Evolutionary conservation across 192 early-diverging fungal genomes (phyloP).

Genomic region (Obelidium mucronatum): DNA sequence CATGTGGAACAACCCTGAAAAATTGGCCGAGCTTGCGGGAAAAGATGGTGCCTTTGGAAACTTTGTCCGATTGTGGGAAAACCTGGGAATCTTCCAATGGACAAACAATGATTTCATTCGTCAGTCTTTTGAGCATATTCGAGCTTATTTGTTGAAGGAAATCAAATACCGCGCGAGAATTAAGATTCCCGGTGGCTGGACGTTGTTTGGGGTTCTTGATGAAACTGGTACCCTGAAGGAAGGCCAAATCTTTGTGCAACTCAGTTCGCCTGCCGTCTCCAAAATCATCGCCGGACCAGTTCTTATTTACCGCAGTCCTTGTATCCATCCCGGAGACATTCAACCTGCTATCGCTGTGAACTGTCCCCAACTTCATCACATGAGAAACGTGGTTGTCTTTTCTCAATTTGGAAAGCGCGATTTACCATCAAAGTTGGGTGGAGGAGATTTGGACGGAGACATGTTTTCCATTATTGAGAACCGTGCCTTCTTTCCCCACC

Average conservation of each 20-base stretch:
- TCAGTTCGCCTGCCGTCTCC: constrained; percentile 33
- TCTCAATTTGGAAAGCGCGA: constrained; percentile 69
- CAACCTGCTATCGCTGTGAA: constrained; percentile 44
- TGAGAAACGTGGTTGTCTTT: constrained; percentile 78
- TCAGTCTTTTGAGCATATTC: constrained; percentile 31
- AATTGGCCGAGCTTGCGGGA: constrained; percentile 21
- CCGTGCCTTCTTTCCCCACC: constrained; percentile 15
- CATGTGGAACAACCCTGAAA: constrained; percentile 15
- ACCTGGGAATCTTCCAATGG: constrained; percentile 4
- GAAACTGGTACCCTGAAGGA: constrained; percentile 47
- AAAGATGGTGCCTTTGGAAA: constrained; percentile 33
- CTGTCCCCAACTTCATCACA: constrained; percentile 39
- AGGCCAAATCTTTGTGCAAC: constrained; percentile 47
- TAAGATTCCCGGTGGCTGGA: constrained; percentile 37
- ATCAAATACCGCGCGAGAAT: constrained; percentile 48
- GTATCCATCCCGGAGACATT: constrained; percentile 53
- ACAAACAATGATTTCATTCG: constrained; percentile 19
- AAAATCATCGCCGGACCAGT: constrained; percentile 48
- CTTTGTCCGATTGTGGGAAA: constrained; percentile 28
- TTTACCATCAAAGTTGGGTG: constrained; percentile 77
- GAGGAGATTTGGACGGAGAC: constrained; percentile 87
- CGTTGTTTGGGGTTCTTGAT: constrained; percentile 53
- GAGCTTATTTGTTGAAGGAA: constrained; percentile 20
- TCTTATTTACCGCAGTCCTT: constrained; percentile 39
- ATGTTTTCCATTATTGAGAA: constrained; percentile 49